These are phyloP conservation scores for Apiospora marii DNA, from an alignment of 2,329 filamentous ascomycete species.

Conservation along the genomic window DNA sequence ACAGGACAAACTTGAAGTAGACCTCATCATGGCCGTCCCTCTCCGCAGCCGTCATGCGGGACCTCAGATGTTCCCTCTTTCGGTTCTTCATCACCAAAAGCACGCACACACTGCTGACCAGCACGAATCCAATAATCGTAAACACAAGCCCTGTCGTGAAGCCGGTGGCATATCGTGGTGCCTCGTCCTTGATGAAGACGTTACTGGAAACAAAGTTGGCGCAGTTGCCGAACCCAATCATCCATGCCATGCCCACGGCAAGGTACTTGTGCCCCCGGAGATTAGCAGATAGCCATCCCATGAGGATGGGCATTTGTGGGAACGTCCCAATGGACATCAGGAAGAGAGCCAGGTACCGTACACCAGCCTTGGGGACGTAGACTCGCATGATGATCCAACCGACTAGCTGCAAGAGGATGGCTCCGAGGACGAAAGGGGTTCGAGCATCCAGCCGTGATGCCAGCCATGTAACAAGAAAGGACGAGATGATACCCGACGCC, in stretches of 20 bases:
- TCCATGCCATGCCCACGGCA: constrained; percentile 50
- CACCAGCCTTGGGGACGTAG: constrained; percentile 35
- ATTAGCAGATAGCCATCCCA: constrained; percentile 50
- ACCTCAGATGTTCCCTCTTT: constrained; percentile 33
- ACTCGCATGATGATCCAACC: constrained; percentile 40
- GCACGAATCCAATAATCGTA: constrained; percentile 34
- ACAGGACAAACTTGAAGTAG: constrained; percentile 38
- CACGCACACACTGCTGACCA: constrained; percentile 29
- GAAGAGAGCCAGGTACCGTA: constrained; percentile 36
- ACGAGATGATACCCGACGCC: constrained; percentile 37
- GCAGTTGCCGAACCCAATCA: constrained; percentile 53
- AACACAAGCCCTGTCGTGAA: constrained; percentile 46
- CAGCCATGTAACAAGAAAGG: constrained; percentile 37
- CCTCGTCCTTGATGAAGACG: constrained; percentile 49
- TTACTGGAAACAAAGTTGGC: constrained; percentile 51
- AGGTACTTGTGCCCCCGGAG: constrained; percentile 49
- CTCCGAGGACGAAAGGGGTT: constrained; percentile 36
- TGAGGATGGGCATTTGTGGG: constrained; percentile 40
- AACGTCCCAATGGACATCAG: constrained; percentile 41
- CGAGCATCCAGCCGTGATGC: constrained; percentile 34
- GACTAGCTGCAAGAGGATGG: constrained; percentile 36
- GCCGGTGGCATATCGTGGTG: constrained; percentile 47
- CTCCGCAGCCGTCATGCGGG: constrained; percentile 34
- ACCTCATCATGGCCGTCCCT: constrained; percentile 35
- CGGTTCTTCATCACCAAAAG: constrained; percentile 32